A percentile compares a stretch with the other conserved stretches of the same genome.
Conservation (phyloP, 352 stramenopile genomes). For the Phytophthora sp. region DNA sequence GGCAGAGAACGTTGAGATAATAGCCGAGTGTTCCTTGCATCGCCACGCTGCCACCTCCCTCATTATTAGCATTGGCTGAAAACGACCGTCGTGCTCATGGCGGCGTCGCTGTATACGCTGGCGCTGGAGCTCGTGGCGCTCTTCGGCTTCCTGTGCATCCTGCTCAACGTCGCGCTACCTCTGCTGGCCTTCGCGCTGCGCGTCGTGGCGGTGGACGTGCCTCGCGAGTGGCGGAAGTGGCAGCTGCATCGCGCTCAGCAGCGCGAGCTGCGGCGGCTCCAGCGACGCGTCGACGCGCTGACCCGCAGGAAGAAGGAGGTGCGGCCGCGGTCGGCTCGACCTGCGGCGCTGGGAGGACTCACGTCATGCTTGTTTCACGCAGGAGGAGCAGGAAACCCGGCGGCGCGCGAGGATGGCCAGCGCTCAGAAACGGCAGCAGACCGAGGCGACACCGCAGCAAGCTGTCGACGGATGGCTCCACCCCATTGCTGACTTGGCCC, state of each 20-base stretch:
- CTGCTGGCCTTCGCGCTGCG: conserved; percentile 33
- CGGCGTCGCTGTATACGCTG: conserved; percentile 19
- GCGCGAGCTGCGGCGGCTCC: conserved; percentile 38
- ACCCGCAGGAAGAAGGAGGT: conserved; percentile 29
- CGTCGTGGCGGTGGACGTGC: conserved; percentile 36
- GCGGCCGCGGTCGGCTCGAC: neutral
- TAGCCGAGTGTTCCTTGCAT: conserved; percentile 30
- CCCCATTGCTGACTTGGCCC: neutral
- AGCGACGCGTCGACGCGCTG: conserved; percentile 37
- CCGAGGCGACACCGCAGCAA: neutral
- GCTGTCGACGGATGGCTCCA: neutral
- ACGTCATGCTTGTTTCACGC: neutral
- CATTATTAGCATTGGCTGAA: conserved; percentile 33
- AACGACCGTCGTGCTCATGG: conserved; percentile 1
- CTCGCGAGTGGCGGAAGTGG: conserved; percentile 47
- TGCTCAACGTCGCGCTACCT: conserved; percentile 50
- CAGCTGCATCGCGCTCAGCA: conserved; percentile 45
- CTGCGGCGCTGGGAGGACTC: neutral
- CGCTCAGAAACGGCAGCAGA: conserved; percentile 17
- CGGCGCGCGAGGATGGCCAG: conserved; percentile 10
- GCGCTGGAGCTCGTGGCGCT: conserved; percentile 47
- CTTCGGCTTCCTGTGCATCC: conserved; percentile 50
- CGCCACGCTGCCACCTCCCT: neutral
- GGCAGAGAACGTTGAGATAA: conserved; percentile 37
- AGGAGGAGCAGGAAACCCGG: conserved; percentile 37